phyloP scores from a whole-genome alignment of 352 stramenopile genomes.

The Peronospora belbahrii region DNA sequence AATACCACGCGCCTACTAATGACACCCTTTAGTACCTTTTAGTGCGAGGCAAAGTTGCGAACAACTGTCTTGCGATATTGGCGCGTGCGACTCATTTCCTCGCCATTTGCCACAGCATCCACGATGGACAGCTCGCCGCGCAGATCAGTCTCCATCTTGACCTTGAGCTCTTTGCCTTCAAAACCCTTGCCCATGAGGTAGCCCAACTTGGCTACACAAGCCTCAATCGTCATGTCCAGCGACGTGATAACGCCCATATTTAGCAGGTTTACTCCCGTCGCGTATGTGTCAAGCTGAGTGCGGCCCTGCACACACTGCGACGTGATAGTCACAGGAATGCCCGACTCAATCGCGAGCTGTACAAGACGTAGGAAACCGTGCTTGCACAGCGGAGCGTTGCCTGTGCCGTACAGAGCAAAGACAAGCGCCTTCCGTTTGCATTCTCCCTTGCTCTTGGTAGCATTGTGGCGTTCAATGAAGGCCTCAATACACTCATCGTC shows the following conservation, averaged over 20 bases:
- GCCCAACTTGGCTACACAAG: conserved; percentile 88
- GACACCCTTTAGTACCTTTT: neutral
- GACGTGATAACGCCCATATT: conserved; percentile 91
- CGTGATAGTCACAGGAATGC: conserved; percentile 89
- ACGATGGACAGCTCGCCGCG: conserved; percentile 75
- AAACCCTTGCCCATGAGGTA: conserved; percentile 92
- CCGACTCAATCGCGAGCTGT: conserved; percentile 54
- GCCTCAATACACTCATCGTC: conserved; percentile 81
- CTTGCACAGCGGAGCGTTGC: conserved; percentile 89
- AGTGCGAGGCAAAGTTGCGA: conserved; percentile 68
- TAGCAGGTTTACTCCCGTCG: conserved; percentile 84
- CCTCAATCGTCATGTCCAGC: conserved; percentile 95
- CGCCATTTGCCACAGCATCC: conserved; percentile 48
- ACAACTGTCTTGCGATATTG: conserved; percentile 73
- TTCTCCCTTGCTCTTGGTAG: conserved; percentile 20
- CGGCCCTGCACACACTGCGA: conserved; percentile 92
- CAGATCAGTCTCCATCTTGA: conserved; percentile 79
- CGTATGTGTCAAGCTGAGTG: conserved; percentile 91
- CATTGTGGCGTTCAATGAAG: conserved; percentile 64
- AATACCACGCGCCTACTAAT: conserved; percentile 5
- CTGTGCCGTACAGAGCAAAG: conserved; percentile 93
- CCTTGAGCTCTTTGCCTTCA: conserved; percentile 47
- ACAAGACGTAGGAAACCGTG: conserved; percentile 86
- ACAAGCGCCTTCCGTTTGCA: conserved; percentile 66
- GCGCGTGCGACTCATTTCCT: conserved; percentile 54